These are phyloP conservation scores for Scleroderma bovista DNA, from an alignment of 768 basidiomycete species.

Conservation along the genomic window DNA sequence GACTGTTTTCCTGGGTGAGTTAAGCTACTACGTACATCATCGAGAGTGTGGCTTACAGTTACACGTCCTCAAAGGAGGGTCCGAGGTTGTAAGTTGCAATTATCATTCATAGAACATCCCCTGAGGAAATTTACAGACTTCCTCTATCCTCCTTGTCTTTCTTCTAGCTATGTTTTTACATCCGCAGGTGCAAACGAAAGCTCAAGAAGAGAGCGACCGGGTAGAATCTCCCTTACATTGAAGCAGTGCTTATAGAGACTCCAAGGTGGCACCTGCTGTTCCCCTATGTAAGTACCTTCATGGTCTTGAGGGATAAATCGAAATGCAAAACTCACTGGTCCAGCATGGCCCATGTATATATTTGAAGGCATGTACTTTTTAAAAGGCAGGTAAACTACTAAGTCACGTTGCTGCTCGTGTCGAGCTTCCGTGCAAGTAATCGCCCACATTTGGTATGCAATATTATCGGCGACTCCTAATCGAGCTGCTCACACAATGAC, in stretches of 20 bases:
- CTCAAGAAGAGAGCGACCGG: conserved; percentile 15
- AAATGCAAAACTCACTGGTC: background rate
- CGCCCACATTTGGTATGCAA: conserved; percentile 19
- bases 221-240: conserved; percentile 12
- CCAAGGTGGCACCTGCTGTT: conserved; percentile 1
- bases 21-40: background rate
- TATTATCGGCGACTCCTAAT: background rate
- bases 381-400: conserved; percentile 16
- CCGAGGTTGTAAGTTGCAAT: conserved; percentile 3
- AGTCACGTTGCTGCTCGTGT: background rate
- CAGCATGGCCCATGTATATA: conserved; percentile 21
- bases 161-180: conserved; percentile 16
- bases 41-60: background rate
- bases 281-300: conserved; percentile 2
- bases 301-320: background rate
- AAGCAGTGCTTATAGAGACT: conserved; percentile 10
- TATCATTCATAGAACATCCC: background rate
- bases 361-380: conserved; percentile 27
- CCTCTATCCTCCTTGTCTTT: conserved; percentile 5
- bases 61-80: conserved; percentile 2
- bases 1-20: conserved; percentile 19
- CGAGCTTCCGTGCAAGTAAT: conserved; percentile 7
- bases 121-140: background rate
- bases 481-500: conserved; percentile 24
- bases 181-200: conserved; percentile 10